Conservation (phyloP, 192 early-diverging fungal species). For the Podila epigama region DNA sequence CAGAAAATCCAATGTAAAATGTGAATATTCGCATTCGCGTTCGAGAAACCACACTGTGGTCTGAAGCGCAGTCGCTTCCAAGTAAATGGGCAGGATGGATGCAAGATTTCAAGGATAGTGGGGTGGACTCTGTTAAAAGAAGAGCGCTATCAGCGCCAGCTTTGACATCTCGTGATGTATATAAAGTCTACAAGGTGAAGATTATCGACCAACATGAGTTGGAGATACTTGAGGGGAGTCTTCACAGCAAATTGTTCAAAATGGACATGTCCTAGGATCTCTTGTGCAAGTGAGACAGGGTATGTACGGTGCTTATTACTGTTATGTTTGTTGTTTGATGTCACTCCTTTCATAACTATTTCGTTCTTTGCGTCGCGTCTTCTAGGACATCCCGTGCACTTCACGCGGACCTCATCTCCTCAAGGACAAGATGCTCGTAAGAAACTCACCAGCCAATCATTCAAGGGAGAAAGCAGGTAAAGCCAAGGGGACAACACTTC, state of each 20-base stretch:
- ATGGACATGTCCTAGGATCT: background rate
- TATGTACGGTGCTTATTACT: conserved; percentile 1
- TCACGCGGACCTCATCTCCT: background rate
- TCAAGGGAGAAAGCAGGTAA: conserved; percentile 2
- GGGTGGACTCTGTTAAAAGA: background rate
- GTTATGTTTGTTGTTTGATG: background rate
- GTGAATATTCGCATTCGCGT: too few relatives aligned
- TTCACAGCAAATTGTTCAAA: background rate
- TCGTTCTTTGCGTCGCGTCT: background rate
- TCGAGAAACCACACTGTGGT: background rate
- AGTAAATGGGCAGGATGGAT: conserved; percentile 8
- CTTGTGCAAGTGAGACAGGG: conserved; percentile 1
- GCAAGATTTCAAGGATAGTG: conserved; percentile 3
- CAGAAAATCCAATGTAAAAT: too few relatives aligned
- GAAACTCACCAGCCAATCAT: background rate
- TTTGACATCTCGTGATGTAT: background rate
- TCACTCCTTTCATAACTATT: background rate
- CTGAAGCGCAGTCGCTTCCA: conserved; percentile 2
- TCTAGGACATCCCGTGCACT: background rate
- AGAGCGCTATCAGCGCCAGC: conserved; percentile 1
- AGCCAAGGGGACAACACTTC: background rate
- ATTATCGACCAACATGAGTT: conserved; percentile 1
- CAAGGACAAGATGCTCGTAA: conserved; percentile 5
- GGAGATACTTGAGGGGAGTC: conserved; percentile 10
- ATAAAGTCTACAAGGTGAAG: background rate